Base-by-base conservation (phyloP, 1,139 yeast genomes). In the Waltiozyma sp. region DNA sequence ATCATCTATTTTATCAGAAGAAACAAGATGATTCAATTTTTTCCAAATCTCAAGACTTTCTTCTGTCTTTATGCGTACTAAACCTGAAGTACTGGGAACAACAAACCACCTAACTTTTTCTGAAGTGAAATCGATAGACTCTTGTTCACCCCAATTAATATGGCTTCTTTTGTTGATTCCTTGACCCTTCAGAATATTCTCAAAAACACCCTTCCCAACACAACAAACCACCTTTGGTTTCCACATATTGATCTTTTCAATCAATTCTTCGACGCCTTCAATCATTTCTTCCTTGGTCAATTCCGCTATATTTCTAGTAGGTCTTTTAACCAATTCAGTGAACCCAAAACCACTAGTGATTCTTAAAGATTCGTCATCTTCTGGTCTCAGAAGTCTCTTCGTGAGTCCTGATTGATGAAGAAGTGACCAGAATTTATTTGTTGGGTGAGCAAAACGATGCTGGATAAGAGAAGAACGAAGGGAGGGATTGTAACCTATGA, bases 181-280 rank as follows among this genome's bases (percentile, higher is more conserved):
- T 44, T 73, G 68, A 14, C 16, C 23, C 18, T 42, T 46, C 11
- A 40, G 23, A 1, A 82, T 61, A 2, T 71, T 61, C 46, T 80
- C 87, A 87, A 88, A 83, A n/a, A 83, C 80, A 0, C 89, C 89
- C 50, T 81, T 81, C 0, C 94, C 94, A 3, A 83, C 73, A 28
- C 83, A 61, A 31, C 81, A 80, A 0, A 81, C 63, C 38, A 66
- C 64, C 34, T 59, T 52, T 0, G 82, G 76, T 2, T 56, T 45
- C 36, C 66, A 50, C 2, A 41, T 41, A 2, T 56, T 56, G 41
- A 84, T 64, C 45, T 75, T 78, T 1, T 52, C 50, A 16, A 80
- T 59, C 26, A 84, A 60, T 37, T 73, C 53, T 0, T 80, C 78
- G 0, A 77, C 84, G 41, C 76, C 79, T 1, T 60, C 65, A 19